Percentiles rank a stretch among this genome's conserved stretches.
Conservation (phyloP, 345 rosid species). For the Erysimum cheiranthoides region DNA sequence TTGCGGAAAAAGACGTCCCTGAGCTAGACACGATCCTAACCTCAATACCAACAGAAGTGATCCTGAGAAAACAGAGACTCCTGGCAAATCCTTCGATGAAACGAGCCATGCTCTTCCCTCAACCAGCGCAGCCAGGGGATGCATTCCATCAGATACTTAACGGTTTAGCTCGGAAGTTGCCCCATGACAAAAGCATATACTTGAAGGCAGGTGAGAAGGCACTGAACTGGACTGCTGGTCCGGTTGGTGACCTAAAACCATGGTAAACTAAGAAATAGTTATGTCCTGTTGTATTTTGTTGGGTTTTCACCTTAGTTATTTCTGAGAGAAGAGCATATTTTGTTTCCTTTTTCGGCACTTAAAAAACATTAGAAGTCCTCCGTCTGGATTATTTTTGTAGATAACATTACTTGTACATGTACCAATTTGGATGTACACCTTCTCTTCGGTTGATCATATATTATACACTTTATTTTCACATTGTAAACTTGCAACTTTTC, state of each 20-base stretch:
- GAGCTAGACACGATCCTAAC: conserved; percentile 81
- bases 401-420: conserved; percentile 21
- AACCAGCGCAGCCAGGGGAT: conserved; percentile 89
- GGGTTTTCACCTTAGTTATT: conserved; percentile 13
- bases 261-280: conserved; percentile 53
- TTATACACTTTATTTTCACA: conserved; percentile 1
- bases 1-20: conserved; percentile 85
- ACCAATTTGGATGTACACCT: conserved; percentile 2
- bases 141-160: conserved; percentile 96
- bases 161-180: conserved; percentile 87
- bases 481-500: background rate
- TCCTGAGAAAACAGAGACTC: conserved; percentile 87
- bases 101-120: conserved; percentile 91
- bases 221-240: conserved; percentile 93
- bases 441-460: background rate
- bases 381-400: conserved; percentile 41
- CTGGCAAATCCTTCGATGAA: conserved; percentile 97
- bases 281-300: conserved; percentile 1
- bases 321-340: conserved; percentile 13
- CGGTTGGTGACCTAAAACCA: conserved; percentile 83
- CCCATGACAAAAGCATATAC: conserved; percentile 61
- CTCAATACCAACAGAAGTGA: conserved; percentile 75
- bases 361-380: background rate
- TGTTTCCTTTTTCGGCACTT: background rate
- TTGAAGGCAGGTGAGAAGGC: conserved; percentile 62